phyloP scores from a whole-genome alignment of 305 asterid genomes.

The Plantago rigida region DNA sequence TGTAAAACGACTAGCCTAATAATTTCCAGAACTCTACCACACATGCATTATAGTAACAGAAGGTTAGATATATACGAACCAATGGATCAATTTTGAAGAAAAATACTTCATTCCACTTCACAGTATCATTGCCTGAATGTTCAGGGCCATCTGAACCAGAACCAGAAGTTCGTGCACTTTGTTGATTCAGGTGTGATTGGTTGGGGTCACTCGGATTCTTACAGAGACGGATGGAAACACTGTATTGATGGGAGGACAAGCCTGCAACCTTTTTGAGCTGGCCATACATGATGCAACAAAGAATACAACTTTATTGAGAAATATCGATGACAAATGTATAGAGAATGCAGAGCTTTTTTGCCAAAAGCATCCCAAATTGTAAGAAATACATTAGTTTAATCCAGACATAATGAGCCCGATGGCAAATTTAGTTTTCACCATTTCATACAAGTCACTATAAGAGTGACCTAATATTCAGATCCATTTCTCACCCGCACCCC shows the following conservation, averaged over 20 bases:
- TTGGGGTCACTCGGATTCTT: slow-evolving; percentile 38
- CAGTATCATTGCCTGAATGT: slow-evolving; percentile 45
- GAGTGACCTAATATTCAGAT: not conserved
- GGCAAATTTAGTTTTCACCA: not conserved
- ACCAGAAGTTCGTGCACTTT: slow-evolving; percentile 76
- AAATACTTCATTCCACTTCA: slow-evolving; percentile 88
- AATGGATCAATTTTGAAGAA: slow-evolving; percentile 72
- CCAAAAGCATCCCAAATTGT: not conserved
- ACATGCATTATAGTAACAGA: slow-evolving; percentile 14
- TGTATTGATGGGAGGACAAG: slow-evolving; percentile 57
- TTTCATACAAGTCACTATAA: not conserved
- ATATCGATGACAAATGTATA: slow-evolving; percentile 20
- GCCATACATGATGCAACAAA: slow-evolving; percentile 28
- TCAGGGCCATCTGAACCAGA: slow-evolving; percentile 37
- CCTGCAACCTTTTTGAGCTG: slow-evolving; percentile 67
- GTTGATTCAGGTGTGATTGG: slow-evolving; percentile 41
- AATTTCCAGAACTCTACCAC: slow-evolving; percentile 12
- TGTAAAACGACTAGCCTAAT: slow-evolving; percentile 17
- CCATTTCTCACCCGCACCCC: not conserved
- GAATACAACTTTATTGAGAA: slow-evolving; percentile 11
- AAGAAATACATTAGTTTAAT: not conserved
- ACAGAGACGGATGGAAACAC: slow-evolving; percentile 53
- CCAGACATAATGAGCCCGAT: not conserved
- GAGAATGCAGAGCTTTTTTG: slow-evolving; percentile 1
- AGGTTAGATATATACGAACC: slow-evolving; percentile 42